Evolutionary conservation across 305 asterid genomes (phyloP), one percentile per base, ranked within the genome.

Genomic region (Salvia sclarea): DNA sequence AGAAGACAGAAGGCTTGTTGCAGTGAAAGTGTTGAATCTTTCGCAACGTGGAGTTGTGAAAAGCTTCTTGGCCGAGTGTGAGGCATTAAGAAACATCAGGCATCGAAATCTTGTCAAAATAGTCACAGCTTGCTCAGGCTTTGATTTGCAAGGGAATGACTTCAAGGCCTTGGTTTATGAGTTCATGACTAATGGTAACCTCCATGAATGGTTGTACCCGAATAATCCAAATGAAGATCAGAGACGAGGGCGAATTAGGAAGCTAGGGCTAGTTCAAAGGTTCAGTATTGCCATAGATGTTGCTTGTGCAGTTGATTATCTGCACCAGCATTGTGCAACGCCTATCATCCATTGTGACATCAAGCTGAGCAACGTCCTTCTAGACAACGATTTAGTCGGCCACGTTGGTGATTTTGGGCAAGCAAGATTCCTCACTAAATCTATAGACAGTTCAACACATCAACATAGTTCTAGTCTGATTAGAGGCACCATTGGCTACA

Each of bases 401-500:
- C 31, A 3, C 0, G 16, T 50, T 0, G 33, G 17, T 8, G 58
- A 52, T 22, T 52, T 52, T 9, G 58, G 58, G 58, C 35, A 21
- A 52, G 31, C 35, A 0, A 21, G 35, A 6, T 52, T 52, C 16
- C 33, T 52, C 33, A 28, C 33, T 6, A 52, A 22, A 52, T 33
- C 58, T 21, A 11, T 7, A 0, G 57, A 21, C 10, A 20, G 22
- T 20, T 47, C 55, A 45, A 45, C 22, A 18, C 55, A 8, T 18
- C 25, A 2, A 6, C 25, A 4, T 10, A 49, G 31, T 11, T 49
- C 31, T 4, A 50, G 57, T 13, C 31, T 50, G 7, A 21, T 50
- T 14, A 50, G 30, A 50, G 57, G 57, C 33, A 50, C 16, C 16
- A 22, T 50, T 50, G 57, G 57, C 57, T 50, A 50, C 57, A 50